Conservation (phyloP, 2,329 filamentous ascomycete species). For the Malbranchea cinnamomea region DNA sequence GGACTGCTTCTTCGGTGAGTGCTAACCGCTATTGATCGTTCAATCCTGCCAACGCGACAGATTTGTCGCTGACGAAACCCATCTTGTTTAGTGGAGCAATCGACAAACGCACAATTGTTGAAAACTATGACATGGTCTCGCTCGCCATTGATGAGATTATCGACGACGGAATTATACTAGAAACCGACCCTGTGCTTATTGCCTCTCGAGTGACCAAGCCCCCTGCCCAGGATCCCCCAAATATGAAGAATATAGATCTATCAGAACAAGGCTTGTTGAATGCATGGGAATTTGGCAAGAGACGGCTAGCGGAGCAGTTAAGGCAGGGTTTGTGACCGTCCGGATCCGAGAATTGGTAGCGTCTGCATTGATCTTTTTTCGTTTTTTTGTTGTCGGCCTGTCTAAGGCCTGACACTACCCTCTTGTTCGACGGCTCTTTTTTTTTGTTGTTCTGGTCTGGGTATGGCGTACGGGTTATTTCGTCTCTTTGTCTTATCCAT, state of each 20-base stretch:
- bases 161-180: slow-evolving; percentile 89
- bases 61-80: slow-evolving; percentile 11
- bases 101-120: slow-evolving; percentile 93
- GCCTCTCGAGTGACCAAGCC: slow-evolving; percentile 84
- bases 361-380: slow-evolving; percentile 2
- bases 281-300: slow-evolving; percentile 83
- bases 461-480: too few relatives aligned
- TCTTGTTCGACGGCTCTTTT: too few relatives aligned
- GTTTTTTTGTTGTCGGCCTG: too few relatives aligned
- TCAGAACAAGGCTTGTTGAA: slow-evolving; percentile 93
- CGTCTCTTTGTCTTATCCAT: too few relatives aligned
- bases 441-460: too few relatives aligned
- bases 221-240: slow-evolving; percentile 71
- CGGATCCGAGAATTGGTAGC: background rate
- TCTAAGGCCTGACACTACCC: too few relatives aligned
- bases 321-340: slow-evolving; percentile 55
- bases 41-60: too few relatives aligned
- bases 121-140: slow-evolving; percentile 95
- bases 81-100: slow-evolving; percentile 63
- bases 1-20: slow-evolving; percentile 82
- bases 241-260: slow-evolving; percentile 85
- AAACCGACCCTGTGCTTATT: slow-evolving; percentile 91
- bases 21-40: background rate
- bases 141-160: slow-evolving; percentile 91
- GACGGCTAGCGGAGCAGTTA: slow-evolving; percentile 79